A percentile compares a stretch with the other conserved stretches of the same genome.
These are phyloP conservation scores for Heritiera fomes DNA, from an alignment of 345 rosid genomes.

Conservation along the genomic window DNA sequence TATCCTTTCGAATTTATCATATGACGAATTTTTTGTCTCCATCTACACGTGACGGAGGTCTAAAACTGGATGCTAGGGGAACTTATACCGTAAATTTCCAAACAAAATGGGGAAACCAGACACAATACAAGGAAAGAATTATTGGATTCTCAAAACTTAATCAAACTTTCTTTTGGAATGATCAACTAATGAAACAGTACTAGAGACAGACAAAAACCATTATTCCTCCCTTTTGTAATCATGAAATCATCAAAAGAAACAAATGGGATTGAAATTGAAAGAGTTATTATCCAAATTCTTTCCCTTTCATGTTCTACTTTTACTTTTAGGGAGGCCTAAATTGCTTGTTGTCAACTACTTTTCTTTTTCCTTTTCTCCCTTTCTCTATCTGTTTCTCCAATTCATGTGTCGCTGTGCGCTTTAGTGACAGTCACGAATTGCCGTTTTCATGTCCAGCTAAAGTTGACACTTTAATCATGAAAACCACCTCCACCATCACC, in stretches of 20 bases:
- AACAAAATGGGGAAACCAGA: neutral
- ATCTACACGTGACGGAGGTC: no score
- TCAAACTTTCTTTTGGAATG: neutral
- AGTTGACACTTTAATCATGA: constrained; percentile 49
- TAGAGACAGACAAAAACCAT: neutral
- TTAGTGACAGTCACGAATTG: constrained; percentile 29
- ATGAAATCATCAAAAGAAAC: constrained; percentile 4
- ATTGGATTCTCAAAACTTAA: constrained; percentile 7
- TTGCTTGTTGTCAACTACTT: neutral
- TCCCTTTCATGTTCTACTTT: neutral
- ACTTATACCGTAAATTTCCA: no score
- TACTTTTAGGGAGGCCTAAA: no score
- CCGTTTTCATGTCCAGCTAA: constrained; percentile 32
- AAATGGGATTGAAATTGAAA: constrained; percentile 5
- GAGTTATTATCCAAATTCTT: constrained; percentile 1
- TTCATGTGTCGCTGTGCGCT: constrained; percentile 5
- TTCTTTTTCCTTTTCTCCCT: neutral
- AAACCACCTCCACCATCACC: constrained; percentile 36
- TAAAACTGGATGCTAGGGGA: no score
- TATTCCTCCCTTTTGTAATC: neutral
- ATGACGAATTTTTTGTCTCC: no score
- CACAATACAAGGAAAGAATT: neutral
- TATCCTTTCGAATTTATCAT: no score
- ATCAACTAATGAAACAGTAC: constrained; percentile 1
- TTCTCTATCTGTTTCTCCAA: neutral